Base-by-base conservation (phyloP, 2,329 filamentous ascomycete species). In the Trichoderma sp. region DNA sequence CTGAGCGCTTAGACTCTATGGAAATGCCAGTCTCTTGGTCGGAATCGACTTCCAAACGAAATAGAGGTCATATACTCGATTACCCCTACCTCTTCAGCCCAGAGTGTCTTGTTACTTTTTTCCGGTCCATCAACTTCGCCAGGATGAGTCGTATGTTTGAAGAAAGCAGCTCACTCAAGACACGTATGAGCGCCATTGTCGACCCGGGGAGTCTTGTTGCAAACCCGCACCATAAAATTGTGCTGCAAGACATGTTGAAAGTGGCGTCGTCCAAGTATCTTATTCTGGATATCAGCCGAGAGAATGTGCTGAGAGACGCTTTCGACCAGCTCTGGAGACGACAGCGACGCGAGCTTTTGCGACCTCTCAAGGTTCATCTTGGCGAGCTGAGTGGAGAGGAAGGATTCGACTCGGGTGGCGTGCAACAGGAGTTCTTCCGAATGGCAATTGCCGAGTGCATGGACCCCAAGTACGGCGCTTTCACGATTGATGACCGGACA, bases 401-500 rank as follows among this genome's bases (percentile, higher is more conserved):
- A 77, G 96, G 96, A 0, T 88, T 96, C 39, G 96, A 99, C 78
- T 93, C 95, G 59, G 96, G 96, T 54, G 96, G 96, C 71, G 94
- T 99, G 1, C 95, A 97, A 74, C 94, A 97, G 77, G 96, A 99
- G 72, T 98, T 97, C 77, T 98, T 99, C 81, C 89, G 93, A 18
- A 81, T 97, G 32, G 89, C 92, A 21, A 89, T 97, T 73, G 88
- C 88, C 0, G 90, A 97, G 75, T 92, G 91, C 4, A 85, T 98
- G 56, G 85, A 93, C 73, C 91, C 93, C 5, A 86, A 89, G 54
- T 93, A 91, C 75, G 94, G 91, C 1, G 88, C 91, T 66, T 98
- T 98, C 77, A 91, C 89, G 0, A 86, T 93, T 37, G 94, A 98
- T 73, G 80, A 87, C 1, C 83, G 89, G 66, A 96, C 91, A 0